Base-by-base conservation (phyloP, 2,329 filamentous ascomycete species). In the Verticillium albo-atrum region DNA sequence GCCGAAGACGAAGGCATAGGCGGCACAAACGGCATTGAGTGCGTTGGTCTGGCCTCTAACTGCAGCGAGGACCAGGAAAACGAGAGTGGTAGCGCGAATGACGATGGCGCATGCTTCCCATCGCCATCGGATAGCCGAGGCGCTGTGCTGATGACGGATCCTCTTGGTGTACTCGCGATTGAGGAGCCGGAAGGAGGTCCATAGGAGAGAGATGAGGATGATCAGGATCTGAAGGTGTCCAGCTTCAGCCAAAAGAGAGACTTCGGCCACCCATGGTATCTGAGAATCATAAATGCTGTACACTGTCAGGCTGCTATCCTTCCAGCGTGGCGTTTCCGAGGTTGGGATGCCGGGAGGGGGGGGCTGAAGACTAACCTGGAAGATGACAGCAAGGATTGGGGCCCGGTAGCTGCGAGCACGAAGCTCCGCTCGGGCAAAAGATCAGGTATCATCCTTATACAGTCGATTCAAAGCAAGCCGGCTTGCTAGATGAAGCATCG, bases 101-200 rank as follows among this genome's bases (percentile, higher is more conserved):
- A 70, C 63, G 64, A 82, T 79, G 23, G 76, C 75, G 52, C 68
- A 65, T 52, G 80, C 60, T 61, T 82, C 80, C 64, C 77, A 78
- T 0, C 70, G 65, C 68, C 76, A 75, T 55, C 70, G 70, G 52
- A 81, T 71, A 37, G 71, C 68, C 20, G 77, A 75, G 12, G 74
- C 70, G 58, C 72, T 76, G 54, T 35, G 61, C 15, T 28, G 55
- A 17, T 67, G 26, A 66, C 67, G 20, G 60, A 62, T 15, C 64
- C 65, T 55, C 68, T 65, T 68, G 42, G 66, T 62, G 54, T 70
- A 68, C 28, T 71, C 68, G 56, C 72, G 68, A 50, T 67, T 70
- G 55, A 74, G 59, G 28, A 77, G 65, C 59, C 73, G 68, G 56
- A 69, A 67, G 30, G 69, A 63, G 42, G 77, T 62, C 61, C 75